Evolutionary conservation across 768 basidiomycete species (phyloP), one percentile per base, ranked within the genome.

Genomic region (Chalciporus sphaerocephalus): DNA sequence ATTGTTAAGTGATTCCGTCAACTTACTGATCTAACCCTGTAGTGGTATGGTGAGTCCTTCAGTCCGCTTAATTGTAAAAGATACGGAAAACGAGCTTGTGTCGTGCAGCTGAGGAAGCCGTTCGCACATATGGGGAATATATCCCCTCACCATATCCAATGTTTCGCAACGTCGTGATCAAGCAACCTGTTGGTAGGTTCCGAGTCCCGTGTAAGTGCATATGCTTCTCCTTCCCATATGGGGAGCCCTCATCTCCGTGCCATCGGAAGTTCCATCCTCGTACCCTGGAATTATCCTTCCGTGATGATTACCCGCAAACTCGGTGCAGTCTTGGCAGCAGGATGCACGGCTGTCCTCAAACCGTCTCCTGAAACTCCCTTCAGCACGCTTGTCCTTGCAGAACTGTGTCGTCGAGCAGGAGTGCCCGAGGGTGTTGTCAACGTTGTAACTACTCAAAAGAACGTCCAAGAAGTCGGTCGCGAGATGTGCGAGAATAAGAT

Each of bases 341-440:
- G 96, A n/a, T 97, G 95, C 62, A 96, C 95, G 0, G 77, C 84
- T 0, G 93, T 99, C 38, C 83, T 97, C 65, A 98, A 98, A 57
- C 94, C 94, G 1, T 85, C 96, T 1, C 80, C 92, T 1, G 96
- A 99, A 67, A 92, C 96, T 0, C 96, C 96, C 1, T 96, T 91
- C 69, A 91, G 91, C 23, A 81, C 84, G 9, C 78, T 98, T 10
- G 96, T 95, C 4, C 74, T 97, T 17, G 85, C 82, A n/a, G 94
- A 96, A 73, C 78, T 98, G 23, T 81, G 83, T 2, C 74, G 74
- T 36, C 85, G 92, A 32, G 95, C 94, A n/a, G 96, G 95, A 25
- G 71, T 99, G 35, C 95, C 96, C 5, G 81, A 87, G 24, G 96
- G 96, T 35, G 96, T 97, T 27, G 82, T 99, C 64, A 98, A 99